These are phyloP conservation scores for Setaria italica DNA, from an alignment of 202 grass and related monocot species.

Conservation along the genomic window DNA sequence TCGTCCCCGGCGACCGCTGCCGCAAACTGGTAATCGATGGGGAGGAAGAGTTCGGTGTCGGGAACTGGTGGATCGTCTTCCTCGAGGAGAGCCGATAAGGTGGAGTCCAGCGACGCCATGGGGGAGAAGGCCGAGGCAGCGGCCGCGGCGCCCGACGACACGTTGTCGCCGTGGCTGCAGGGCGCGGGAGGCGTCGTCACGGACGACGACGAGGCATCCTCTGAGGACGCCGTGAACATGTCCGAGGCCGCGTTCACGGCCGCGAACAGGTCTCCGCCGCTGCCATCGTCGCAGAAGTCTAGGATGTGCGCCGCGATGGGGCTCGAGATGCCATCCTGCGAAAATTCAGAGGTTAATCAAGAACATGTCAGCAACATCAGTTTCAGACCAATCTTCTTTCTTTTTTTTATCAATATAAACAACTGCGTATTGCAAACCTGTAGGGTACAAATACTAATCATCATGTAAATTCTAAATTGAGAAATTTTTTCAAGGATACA, in stretches of 20 bases:
- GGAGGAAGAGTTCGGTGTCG: slow-evolving; percentile 47
- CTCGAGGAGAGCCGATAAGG: slow-evolving; percentile 68
- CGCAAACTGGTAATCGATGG: slow-evolving; percentile 42
- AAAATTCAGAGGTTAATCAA: slow-evolving; percentile 42
- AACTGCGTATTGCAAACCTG: slow-evolving; percentile 29
- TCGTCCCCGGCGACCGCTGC: neutral
- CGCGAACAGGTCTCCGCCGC: slow-evolving; percentile 63
- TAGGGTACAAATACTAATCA: slow-evolving; percentile 9
- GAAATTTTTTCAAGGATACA: neutral
- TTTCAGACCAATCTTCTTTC: neutral
- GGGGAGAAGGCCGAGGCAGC: slow-evolving; percentile 53
- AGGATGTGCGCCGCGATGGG: slow-evolving; percentile 75
- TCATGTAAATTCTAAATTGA: slow-evolving; percentile 3
- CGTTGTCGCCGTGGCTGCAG: slow-evolving; percentile 44
- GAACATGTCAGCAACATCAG: neutral
- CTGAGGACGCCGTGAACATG: slow-evolving; percentile 48
- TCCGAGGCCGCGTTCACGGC: slow-evolving; percentile 41
- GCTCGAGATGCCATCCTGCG: slow-evolving; percentile 87
- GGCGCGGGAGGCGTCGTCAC: slow-evolving; percentile 31
- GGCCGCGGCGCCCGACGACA: neutral
- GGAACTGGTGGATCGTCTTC: slow-evolving; percentile 24
- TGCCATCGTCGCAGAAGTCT: slow-evolving; percentile 76
- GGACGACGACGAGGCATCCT: slow-evolving; percentile 57
- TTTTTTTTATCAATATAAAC: neutral
- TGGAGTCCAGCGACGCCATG: slow-evolving; percentile 58